Base-by-base conservation (phyloP, 164 flowering plant species). In the Stephania cephalantha region DNA sequence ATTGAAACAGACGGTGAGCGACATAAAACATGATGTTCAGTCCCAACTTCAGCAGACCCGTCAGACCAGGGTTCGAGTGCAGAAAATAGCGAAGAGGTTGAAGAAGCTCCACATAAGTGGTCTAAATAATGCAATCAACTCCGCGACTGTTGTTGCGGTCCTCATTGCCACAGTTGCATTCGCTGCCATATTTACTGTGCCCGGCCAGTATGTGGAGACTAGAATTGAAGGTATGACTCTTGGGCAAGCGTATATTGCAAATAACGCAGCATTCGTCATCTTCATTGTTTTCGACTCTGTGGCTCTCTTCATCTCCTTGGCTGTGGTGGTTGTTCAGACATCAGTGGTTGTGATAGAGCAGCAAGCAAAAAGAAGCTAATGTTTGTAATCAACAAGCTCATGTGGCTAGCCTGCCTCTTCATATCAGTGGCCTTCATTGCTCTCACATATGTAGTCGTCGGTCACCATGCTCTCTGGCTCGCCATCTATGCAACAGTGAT, bases 141-240 rank as follows among this genome's bases (percentile, higher is more conserved):
- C 94, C 2, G 91, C 98, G 2, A 96, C 97, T 17, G 91, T 94
- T 29, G 98, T 96, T 7, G 99, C 99, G 9, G 98, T 96, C 71
- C 95, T 96, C 72, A 94, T 96, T 46, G 99, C 99, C 15, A 91
- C 98, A 9, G 97, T 96, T 44, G 98, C 99, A 44, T 94, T 96
- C 79, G 99, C 99, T 3, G 99, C 97, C 73, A 95, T 95, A 70
- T 95, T 92, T 83, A 87, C 90, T 9, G 92, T 93, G 1, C 99
- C 99, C 31, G 98, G 97, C 29, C 97, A 92, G 77, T 93, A 84
- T 72, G 90, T 85, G 42, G 90, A 91, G 76, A 61, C 71, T 0
- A 15, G 73, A 15, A 42, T 45, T 3, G 29, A 46, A 0, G 88
- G 85, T 2, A 2, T 9, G 30, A 55, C 90, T 0, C 81, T 89